These are phyloP conservation scores for Gracilariopsis chorda DNA, from an alignment of 23 red algal species.

Conservation along the genomic window DNA sequence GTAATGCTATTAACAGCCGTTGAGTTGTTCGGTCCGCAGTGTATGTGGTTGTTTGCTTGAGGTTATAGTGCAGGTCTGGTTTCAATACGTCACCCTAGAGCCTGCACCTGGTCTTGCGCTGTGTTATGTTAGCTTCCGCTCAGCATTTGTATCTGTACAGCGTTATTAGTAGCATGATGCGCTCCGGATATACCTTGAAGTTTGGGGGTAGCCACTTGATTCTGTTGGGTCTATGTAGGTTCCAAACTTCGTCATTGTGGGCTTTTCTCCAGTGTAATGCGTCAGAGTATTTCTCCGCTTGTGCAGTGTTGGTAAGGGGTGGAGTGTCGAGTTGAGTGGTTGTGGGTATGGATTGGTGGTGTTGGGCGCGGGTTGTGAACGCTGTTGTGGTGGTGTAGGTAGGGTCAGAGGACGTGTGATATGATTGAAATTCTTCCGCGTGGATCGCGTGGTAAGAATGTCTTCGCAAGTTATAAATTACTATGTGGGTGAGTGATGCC, in stretches of 20 bases:
- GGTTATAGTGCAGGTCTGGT: constrained; percentile 16
- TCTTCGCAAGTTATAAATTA: background rate
- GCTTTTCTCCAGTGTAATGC: background rate
- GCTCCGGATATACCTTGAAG: background rate
- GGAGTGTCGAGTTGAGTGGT: too few species aligned
- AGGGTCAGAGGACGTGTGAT: background rate
- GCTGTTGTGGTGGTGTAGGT: background rate
- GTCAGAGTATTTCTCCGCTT: background rate
- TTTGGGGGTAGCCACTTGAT: background rate
- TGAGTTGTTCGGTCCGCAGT: background rate
- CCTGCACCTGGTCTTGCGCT: background rate
- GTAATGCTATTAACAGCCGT: background rate
- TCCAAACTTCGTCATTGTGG: background rate
- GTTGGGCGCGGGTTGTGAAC: background rate
- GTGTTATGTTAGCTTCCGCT: background rate
- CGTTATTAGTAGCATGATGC: background rate
- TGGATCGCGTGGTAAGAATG: background rate
- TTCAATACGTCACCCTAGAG: constrained; percentile 20
- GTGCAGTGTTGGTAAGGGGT: background rate
- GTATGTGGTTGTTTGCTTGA: background rate
- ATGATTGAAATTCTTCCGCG: background rate
- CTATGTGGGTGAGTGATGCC: background rate
- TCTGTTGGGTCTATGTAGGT: background rate
- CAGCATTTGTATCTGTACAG: background rate
- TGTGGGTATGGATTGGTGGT: background rate